A percentile compares a stretch with the other conserved stretches of the same genome.
Conservation (phyloP, 73 alveolate genomes). For the Symbiodinium pilosum region DNA sequence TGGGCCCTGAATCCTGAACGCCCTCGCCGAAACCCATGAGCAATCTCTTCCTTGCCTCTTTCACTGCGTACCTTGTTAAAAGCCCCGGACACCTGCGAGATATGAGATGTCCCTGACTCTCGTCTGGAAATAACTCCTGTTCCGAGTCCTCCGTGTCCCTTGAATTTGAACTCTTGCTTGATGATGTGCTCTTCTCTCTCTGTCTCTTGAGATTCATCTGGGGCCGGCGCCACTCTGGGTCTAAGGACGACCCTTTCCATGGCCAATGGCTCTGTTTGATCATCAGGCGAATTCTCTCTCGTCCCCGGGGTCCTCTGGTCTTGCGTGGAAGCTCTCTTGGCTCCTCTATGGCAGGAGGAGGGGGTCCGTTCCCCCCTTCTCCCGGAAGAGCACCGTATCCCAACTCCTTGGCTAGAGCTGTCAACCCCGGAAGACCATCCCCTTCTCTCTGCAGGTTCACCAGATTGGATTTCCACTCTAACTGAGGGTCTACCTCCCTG, state of each 20-base stretch:
- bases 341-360: neutral
- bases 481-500: neutral
- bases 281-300: neutral
- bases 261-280: neutral
- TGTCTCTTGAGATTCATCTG: neutral
- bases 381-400: neutral
- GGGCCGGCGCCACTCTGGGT: neutral
- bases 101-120: neutral
- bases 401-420: neutral
- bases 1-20: neutral
- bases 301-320: neutral
- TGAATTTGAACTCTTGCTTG: neutral
- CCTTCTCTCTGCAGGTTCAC: neutral
- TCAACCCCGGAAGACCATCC: neutral
- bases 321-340: neutral
- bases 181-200: neutral
- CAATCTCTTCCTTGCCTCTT: neutral
- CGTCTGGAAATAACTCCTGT: slow-evolving; percentile 14
- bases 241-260: neutral
- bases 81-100: slow-evolving; percentile 17
- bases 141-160: neutral
- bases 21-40: neutral
- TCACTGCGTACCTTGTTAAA: neutral
- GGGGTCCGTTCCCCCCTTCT: neutral
- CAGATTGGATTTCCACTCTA: neutral